phyloP scores from a whole-genome alignment of 164 flowering plant genomes.

The Vitis amurensis region DNA sequence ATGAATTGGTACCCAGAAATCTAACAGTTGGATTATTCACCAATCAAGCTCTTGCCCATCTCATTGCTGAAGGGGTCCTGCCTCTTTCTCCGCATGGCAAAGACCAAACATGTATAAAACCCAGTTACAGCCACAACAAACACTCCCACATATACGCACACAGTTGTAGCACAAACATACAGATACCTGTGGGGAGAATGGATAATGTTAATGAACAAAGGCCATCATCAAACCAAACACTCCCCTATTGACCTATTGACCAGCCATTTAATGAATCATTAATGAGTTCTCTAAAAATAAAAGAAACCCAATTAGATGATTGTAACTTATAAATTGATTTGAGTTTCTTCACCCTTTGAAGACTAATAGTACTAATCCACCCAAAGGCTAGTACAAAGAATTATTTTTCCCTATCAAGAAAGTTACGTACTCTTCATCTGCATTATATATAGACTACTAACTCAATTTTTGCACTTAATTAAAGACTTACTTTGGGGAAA shows the following conservation, averaged over 20 bases:
- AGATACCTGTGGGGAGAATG: slow-evolving; percentile 55
- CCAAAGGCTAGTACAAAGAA: no score
- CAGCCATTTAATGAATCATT: neutral
- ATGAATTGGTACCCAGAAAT: neutral
- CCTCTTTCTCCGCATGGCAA: slow-evolving; percentile 32
- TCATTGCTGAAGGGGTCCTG: neutral
- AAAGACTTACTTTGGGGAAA: slow-evolving; percentile 91
- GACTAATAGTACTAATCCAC: no score
- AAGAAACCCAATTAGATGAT: no score
- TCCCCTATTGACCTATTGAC: neutral
- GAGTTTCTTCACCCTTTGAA: no score
- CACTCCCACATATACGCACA: slow-evolving; percentile 64
- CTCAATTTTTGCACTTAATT: neutral
- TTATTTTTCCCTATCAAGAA: no score
- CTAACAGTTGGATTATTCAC: neutral
- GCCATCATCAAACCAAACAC: neutral
- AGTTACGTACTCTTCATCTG: neutral
- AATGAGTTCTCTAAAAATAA: no score
- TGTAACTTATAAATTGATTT: no score
- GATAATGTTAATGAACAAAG: neutral
- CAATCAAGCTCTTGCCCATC: neutral
- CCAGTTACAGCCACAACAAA: slow-evolving; percentile 50
- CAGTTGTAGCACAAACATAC: slow-evolving; percentile 72
- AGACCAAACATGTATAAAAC: slow-evolving; percentile 40
- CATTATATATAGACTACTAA: neutral